phyloP scores from a whole-genome alignment of 495 filamentous ascomycete genomes.

The Rhypophila decipiens region DNA sequence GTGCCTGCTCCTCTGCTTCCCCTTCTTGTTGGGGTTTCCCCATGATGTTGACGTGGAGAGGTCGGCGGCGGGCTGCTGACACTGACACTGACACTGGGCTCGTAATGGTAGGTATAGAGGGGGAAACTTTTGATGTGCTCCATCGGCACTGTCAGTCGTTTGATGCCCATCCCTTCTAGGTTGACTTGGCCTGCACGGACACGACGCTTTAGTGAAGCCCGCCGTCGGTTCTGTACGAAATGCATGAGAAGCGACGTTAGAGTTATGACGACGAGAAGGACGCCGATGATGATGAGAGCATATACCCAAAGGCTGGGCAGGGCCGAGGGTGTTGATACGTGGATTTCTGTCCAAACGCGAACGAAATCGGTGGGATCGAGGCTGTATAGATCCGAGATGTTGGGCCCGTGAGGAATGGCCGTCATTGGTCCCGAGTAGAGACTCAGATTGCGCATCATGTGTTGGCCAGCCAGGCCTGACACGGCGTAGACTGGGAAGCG shows the following conservation, averaged over 20 bases:
- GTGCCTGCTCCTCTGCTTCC: constrained; percentile 2
- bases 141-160: constrained; percentile 62
- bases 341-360: constrained; percentile 43
- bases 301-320: constrained; percentile 72
- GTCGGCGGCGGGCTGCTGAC: constrained; percentile 13
- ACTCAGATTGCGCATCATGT: constrained; percentile 65
- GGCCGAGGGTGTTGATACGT: constrained; percentile 34
- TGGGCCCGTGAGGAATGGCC: constrained; percentile 48
- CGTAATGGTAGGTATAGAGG: constrained; percentile 60
- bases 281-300: constrained; percentile 69
- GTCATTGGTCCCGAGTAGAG: constrained; percentile 68
- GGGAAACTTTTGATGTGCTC: constrained; percentile 65
- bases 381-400: constrained; percentile 54
- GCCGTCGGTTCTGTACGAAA: constrained; percentile 59
- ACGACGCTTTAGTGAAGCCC: constrained; percentile 57
- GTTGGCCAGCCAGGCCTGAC: constrained; percentile 54
- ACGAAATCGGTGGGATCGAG: constrained; percentile 56
- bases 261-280: constrained; percentile 59
- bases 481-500: constrained; percentile 81
- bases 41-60: neutral
- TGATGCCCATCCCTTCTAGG: constrained; percentile 73
- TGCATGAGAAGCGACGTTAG: constrained; percentile 67
- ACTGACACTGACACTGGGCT: constrained; percentile 25
- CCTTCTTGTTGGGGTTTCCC: no score
- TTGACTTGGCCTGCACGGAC: constrained; percentile 72